Evolutionary conservation across 495 filamentous ascomycete genomes (phyloP).

Genomic region (Aspergillus baeticus): DNA sequence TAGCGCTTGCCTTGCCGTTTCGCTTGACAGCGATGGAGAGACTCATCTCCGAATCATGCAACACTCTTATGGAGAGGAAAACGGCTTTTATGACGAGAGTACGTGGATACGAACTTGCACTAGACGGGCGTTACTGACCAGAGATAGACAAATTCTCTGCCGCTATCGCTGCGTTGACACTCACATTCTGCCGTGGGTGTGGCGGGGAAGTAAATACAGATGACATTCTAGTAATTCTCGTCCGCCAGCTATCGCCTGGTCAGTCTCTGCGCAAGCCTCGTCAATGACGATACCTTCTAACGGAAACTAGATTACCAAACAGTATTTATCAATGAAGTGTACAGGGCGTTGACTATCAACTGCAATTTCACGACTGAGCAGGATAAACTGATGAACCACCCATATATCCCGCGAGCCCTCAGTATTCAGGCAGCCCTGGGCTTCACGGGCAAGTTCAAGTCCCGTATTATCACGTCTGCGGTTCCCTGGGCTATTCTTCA

Average conservation of each 20-base stretch:
- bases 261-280: slow-evolving; percentile 28
- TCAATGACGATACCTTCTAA: not conserved
- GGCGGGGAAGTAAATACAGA: slow-evolving; percentile 62
- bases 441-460: slow-evolving; percentile 57
- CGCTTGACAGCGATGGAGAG: slow-evolving; percentile 63
- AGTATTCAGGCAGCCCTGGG: slow-evolving; percentile 69
- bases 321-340: slow-evolving; percentile 62
- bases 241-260: slow-evolving; percentile 46
- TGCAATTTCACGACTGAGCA: slow-evolving; percentile 72
- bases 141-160: slow-evolving; percentile 47
- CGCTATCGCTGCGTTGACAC: slow-evolving; percentile 56
- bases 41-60: slow-evolving; percentile 63
- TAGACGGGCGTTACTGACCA: slow-evolving; percentile 3
- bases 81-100: slow-evolving; percentile 42
- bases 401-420: slow-evolving; percentile 64
- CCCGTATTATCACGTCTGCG: slow-evolving; percentile 62
- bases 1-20: slow-evolving; percentile 64
- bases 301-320: slow-evolving; percentile 34
- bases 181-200: slow-evolving; percentile 58
- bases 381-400: slow-evolving; percentile 67
- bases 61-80: slow-evolving; percentile 42
- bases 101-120: slow-evolving; percentile 15
- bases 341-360: slow-evolving; percentile 61
- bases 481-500: slow-evolving; percentile 74
- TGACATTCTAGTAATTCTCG: slow-evolving; percentile 69